A percentile compares a stretch with the other conserved stretches of the same genome.
Conservation (phyloP, 2,329 filamentous ascomycete genomes). For the Zymoseptoria tritici region DNA sequence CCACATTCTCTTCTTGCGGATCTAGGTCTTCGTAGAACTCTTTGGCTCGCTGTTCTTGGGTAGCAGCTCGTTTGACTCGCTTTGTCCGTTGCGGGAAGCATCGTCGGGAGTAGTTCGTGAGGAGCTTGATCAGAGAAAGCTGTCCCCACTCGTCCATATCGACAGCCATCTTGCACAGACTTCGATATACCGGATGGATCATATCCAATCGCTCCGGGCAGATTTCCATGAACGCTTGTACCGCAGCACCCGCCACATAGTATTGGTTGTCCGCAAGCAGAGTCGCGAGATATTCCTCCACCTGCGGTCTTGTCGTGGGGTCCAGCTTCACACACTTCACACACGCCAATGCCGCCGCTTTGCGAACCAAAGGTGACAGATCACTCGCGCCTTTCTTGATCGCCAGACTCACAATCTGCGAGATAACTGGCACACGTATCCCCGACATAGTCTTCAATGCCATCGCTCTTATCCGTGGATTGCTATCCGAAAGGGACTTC, state of each 20-base stretch:
- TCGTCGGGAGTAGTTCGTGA: slow-evolving; percentile 75
- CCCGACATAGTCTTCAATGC: slow-evolving; percentile 95
- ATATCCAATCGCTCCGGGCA: slow-evolving; percentile 83
- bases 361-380: slow-evolving; percentile 90
- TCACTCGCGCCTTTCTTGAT: slow-evolving; percentile 91
- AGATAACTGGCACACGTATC: slow-evolving; percentile 94
- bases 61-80: slow-evolving; percentile 47
- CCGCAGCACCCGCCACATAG: slow-evolving; percentile 90
- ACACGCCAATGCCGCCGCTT: slow-evolving; percentile 85
- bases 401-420: slow-evolving; percentile 89
- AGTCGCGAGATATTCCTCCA: slow-evolving; percentile 71
- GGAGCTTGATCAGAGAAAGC: slow-evolving; percentile 69
- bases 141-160: slow-evolving; percentile 99
- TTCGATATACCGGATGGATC: slow-evolving; percentile 82
- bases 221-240: slow-evolving; percentile 79
- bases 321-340: slow-evolving; percentile 94
- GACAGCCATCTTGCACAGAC: slow-evolving; percentile 78
- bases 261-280: slow-evolving; percentile 88
- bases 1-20: slow-evolving; percentile 37
- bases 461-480: slow-evolving; percentile 82
- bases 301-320: slow-evolving; percentile 72
- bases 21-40: slow-evolving; percentile 73
- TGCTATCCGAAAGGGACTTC: slow-evolving; percentile 88
- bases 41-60: slow-evolving; percentile 32
- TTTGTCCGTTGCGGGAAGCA: slow-evolving; percentile 71